Evolutionary conservation across 2,329 filamentous ascomycete genomes (phyloP).

Genomic region (Monosporascus sp.): DNA sequence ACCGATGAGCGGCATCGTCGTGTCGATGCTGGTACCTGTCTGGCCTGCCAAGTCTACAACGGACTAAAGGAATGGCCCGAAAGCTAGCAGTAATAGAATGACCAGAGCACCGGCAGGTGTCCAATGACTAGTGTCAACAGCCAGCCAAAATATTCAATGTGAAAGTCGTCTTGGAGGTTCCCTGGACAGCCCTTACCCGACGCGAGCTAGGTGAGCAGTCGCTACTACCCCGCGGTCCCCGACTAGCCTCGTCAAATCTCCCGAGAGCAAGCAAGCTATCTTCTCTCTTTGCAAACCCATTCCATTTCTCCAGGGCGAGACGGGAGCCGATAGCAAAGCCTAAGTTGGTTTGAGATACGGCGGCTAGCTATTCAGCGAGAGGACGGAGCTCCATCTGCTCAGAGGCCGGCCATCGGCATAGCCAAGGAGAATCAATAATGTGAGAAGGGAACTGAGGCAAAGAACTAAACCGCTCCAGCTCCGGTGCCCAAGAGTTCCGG

Average conservation of each 20-base stretch:
- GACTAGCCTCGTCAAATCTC: conserved; percentile 20
- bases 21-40: background rate
- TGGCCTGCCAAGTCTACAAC: conserved; percentile 13
- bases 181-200: conserved; percentile 6
- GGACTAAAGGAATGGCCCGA: conserved; percentile 15
- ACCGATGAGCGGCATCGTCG: background rate
- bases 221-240: conserved; percentile 16
- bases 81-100: conserved; percentile 10
- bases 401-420: conserved; percentile 6
- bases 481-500: conserved; percentile 10
- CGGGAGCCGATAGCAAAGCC: conserved; percentile 18
- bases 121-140: conserved; percentile 6
- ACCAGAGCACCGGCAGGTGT: conserved; percentile 8
- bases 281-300: conserved; percentile 13
- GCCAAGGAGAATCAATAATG: conserved; percentile 8
- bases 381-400: conserved; percentile 5
- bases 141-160: no score
- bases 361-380: conserved; percentile 15
- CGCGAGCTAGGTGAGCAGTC: conserved; percentile 13
- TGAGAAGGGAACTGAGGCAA: conserved; percentile 5
- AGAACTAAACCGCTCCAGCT: conserved; percentile 7
- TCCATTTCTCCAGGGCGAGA: conserved; percentile 19
- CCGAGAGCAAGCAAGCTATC: conserved; percentile 14
- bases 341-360: conserved; percentile 10
- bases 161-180: background rate